Base-by-base conservation (phyloP, 2,329 filamentous ascomycete genomes). In the Fusarium denticulatum region DNA sequence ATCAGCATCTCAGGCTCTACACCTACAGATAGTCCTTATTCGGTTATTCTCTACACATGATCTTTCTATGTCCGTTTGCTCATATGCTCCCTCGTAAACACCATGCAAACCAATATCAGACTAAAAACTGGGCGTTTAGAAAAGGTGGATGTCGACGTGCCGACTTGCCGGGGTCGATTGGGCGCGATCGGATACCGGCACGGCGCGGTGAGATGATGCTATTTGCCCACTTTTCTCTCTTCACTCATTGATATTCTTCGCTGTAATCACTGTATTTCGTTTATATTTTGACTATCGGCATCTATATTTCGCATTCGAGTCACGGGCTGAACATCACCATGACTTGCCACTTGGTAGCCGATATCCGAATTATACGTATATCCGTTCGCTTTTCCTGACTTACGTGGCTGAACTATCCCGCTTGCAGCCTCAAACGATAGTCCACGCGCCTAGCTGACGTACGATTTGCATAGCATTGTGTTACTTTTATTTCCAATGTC, bases 101-200 rank as follows among this genome's bases (percentile, higher is more conserved):
- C 58, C 37, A 56, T 43, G 30, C 55, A 43, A 30, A 36, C 49
- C 43, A 24, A 57, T 55, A 28, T 42, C 53, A 55, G 42, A 52
- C 60, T 64, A 64, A 69, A 74, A 68, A 59, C 60, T 59, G 47
- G 67, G 67, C 67, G 67, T 74, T 62, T 74, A 42, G 55, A 64
- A 69, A 69, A 61, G 59, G 75, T 77, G 75, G 75, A 77, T 77
- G 74, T 74, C 64, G 63, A 58, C 58, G 75, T 77, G 76, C 73
- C 76, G 76, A 77, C 76, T 76, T 78, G 74, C 76, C 76, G 76
- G 76, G 76, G 73, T 78, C 74, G 67, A 78, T 77, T 78, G 76
- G 76, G 65, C 52, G 71, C 72, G 73, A 77, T 78, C 76, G 76
- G 76, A 76, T 78, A 78, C 71, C 76, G 76, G 76, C 76, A 78